phyloP scores from a whole-genome alignment of 1,284 basidiomycete species.

The Mrakiaceae sp. region DNA sequence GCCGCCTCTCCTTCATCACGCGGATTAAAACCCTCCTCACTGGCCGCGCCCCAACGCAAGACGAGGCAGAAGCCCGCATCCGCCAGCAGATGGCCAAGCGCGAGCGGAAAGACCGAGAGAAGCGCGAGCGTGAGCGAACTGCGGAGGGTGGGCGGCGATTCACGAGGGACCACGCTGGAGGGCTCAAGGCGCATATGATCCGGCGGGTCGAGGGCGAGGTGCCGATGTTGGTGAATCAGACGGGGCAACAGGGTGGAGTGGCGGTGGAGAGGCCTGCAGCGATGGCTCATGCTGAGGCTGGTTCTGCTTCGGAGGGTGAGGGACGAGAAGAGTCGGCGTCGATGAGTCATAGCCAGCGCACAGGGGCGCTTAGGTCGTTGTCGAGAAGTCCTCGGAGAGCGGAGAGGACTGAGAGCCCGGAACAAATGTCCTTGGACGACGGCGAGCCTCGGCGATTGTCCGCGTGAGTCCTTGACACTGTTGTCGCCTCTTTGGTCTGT shows the following conservation, averaged over 20 bases:
- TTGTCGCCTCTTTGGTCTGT: too few relatives aligned
- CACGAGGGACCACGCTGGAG: conserved; percentile 23
- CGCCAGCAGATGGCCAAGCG: neutral
- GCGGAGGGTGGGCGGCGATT: neutral
- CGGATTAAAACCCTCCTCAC: neutral
- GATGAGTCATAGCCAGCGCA: too few relatives aligned
- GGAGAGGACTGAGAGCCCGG: conserved; percentile 19
- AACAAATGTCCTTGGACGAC: too few relatives aligned
- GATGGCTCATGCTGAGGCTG: too few relatives aligned
- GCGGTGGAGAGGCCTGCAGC: conserved; percentile 15
- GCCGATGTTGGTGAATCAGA: conserved; percentile 71
- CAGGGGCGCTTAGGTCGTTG: too few relatives aligned
- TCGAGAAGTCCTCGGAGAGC: too few relatives aligned
- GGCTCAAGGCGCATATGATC: conserved; percentile 71
- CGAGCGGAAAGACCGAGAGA: neutral
- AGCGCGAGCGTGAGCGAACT: conserved; percentile 24
- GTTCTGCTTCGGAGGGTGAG: too few relatives aligned
- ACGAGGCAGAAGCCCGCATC: neutral
- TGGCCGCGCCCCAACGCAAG: neutral
- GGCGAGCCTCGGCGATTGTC: too few relatives aligned
- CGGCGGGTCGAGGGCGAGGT: conserved; percentile 60
- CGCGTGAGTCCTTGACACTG: too few relatives aligned
- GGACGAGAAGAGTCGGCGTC: too few relatives aligned
- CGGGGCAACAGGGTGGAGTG: conserved; percentile 41
- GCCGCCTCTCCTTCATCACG: neutral